A percentile compares a stretch with the other conserved stretches of the same genome.
These are phyloP conservation scores for Mycena haematopus DNA, from an alignment of 768 basidiomycete species.

Conservation along the genomic window DNA sequence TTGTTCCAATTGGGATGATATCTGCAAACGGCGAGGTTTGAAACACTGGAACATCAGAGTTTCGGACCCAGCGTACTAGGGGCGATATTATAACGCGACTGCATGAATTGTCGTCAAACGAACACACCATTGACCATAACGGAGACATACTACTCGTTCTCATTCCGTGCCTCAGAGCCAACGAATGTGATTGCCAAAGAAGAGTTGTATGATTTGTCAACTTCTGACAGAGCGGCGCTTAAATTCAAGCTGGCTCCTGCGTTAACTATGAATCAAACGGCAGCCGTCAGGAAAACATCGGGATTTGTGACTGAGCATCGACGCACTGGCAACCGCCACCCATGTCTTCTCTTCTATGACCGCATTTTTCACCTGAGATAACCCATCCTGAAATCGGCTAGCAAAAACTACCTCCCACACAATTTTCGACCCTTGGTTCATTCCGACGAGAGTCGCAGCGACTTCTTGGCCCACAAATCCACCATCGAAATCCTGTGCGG, in stretches of 20 bases:
- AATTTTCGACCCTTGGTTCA: constrained; percentile 41
- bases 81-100: constrained; percentile 9
- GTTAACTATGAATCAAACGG: constrained; percentile 47
- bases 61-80: constrained; percentile 50
- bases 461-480: constrained; percentile 56
- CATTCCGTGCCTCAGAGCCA: constrained; percentile 58
- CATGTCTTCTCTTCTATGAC: constrained; percentile 60
- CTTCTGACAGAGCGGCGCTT: constrained; percentile 42
- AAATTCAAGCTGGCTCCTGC: constrained; percentile 46
- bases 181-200: constrained; percentile 56
- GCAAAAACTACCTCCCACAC: constrained; percentile 54
- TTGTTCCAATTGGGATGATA: constrained; percentile 43
- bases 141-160: constrained; percentile 42
- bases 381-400: constrained; percentile 52
- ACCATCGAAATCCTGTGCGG: constrained; percentile 64
- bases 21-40: constrained; percentile 11
- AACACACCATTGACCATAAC: neutral
- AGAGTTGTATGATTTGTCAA: constrained; percentile 54
- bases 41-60: neutral
- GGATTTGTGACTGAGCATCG: neutral
- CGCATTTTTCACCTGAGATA: constrained; percentile 47
- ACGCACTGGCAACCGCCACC: constrained; percentile 60
- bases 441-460: constrained; percentile 41
- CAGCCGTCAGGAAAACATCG: neutral
- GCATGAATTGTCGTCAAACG: neutral